phyloP scores from a whole-genome alignment of 805 yeast genomes.

The Priceomyces haplophilus region DNA sequence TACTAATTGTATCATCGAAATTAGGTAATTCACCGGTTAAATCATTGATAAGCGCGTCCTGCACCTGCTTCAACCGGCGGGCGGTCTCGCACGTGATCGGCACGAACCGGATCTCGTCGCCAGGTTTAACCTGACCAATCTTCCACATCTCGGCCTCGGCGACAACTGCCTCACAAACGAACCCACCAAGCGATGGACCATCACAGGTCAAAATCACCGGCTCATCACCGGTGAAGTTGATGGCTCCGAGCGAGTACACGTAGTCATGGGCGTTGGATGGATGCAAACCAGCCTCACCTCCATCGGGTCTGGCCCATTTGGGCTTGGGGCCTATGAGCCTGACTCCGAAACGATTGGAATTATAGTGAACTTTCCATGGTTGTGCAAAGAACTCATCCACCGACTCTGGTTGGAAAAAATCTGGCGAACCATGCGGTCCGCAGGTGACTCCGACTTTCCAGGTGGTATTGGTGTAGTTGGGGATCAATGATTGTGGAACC shows the following conservation, averaged over 20 bases:
- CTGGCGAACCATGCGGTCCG: conserved; percentile 98
- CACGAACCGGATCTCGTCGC: conserved; percentile 76
- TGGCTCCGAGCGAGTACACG: conserved; percentile 93
- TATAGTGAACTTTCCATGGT: conserved; percentile 94
- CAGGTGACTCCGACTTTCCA: conserved; percentile 94
- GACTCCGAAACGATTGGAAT: conserved; percentile 95
- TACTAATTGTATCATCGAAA: too few species aligned
- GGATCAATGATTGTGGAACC: conserved; percentile 56
- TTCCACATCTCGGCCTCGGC: conserved; percentile 98
- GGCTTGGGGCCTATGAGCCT: conserved; percentile 95
- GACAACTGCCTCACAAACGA: conserved; percentile 94
- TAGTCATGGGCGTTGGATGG: conserved; percentile 99
- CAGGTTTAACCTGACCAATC: conserved; percentile 96
- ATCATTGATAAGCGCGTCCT: conserved; percentile 51
- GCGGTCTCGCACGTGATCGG: conserved; percentile 75
- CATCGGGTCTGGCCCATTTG: conserved; percentile 91
- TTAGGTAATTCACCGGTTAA: conserved; percentile 44
- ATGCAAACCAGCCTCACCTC: conserved; percentile 97
- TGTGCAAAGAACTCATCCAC: conserved; percentile 70
- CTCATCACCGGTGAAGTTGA: conserved; percentile 97
- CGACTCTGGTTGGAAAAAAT: conserved; percentile 77
- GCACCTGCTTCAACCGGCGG: conserved; percentile 54
- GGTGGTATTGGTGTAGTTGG: conserved; percentile 47
- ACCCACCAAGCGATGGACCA: conserved; percentile 97
- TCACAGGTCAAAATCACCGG: conserved; percentile 96